Percentiles rank a stretch among this genome's conserved stretches.
These are phyloP conservation scores for Cunninghamia lanceolata DNA, from an alignment of 75 land plant genomes.

Conservation along the genomic window DNA sequence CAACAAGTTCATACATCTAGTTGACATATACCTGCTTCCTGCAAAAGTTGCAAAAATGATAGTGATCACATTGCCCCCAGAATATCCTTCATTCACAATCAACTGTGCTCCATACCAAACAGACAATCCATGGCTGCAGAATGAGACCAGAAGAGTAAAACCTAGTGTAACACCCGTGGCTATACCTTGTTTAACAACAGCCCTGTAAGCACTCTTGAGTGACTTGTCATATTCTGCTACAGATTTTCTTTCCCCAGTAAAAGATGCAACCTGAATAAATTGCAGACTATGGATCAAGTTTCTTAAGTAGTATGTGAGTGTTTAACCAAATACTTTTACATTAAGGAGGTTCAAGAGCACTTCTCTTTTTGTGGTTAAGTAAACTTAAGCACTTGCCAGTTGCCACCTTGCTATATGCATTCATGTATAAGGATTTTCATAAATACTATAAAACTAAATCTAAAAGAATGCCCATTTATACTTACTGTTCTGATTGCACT, in stretches of 20 bases:
- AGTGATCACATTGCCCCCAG: too few relatives aligned
- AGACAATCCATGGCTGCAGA: slow-evolving; percentile 31
- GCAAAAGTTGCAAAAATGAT: too few relatives aligned
- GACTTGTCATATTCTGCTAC: slow-evolving; percentile 23
- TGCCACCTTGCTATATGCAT: too few relatives aligned
- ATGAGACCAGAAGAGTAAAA: slow-evolving; percentile 23
- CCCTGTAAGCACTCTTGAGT: slow-evolving; percentile 26
- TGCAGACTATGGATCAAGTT: neutral
- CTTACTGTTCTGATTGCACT: slow-evolving; percentile 41
- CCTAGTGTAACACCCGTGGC: slow-evolving; percentile 33
- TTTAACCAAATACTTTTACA: too few relatives aligned
- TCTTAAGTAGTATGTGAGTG: too few relatives aligned
- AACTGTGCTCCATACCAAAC: slow-evolving; percentile 47
- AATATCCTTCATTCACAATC: neutral
- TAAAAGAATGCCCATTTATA: too few relatives aligned
- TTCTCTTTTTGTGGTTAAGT: too few relatives aligned
- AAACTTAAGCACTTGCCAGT: too few relatives aligned
- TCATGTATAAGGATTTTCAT: too few relatives aligned
- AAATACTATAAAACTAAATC: too few relatives aligned
- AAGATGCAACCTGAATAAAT: slow-evolving; percentile 11
- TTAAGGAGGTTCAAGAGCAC: too few relatives aligned
- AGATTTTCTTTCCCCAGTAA: slow-evolving; percentile 35
- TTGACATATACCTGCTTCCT: neutral
- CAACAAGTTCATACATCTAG: too few relatives aligned
- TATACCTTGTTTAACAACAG: slow-evolving; percentile 22